Base-by-base conservation (phyloP, 257 asterid genomes). In the Salvia miltiorrhiza region DNA sequence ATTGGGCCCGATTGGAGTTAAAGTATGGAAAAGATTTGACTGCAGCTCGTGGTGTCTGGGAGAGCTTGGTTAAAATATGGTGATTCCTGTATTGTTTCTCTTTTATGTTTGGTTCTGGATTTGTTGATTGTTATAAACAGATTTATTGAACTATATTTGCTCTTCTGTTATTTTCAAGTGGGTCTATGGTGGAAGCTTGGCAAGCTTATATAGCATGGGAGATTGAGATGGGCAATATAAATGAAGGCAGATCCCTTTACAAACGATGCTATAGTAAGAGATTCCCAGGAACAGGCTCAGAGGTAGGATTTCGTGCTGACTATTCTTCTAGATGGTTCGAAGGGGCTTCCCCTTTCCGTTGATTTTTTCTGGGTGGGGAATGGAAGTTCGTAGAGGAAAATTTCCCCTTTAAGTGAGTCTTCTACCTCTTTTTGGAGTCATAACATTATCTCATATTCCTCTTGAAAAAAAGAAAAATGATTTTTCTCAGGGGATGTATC, bases 11-110 rank as follows among this genome's bases (percentile, higher is more conserved):
- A 67, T 81, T 94, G 70, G 97, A 91, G 88, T 78, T 70, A 7
- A 80, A 76, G 53, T 71, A 87, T 78, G 97, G 95, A 55, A 91
- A 87, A 68, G 93, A 89, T 84, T 54, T 79, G 77, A 77, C 57
- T 79, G 96, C 97, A 66, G 97, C 97, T 57, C 97, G 93, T 82
- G 85, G 95, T 76, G 97, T 91, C 69, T 94, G 99, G 97, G 97
- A 94, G 80, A 84, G 85, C 88, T 80, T 94, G 77, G 91, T 94
- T 63, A 91, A 94, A 67, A 76, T 73, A 63, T 79, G 99, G 99
- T 94, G 32, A 54, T 59, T 55, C 28, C 48, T 4, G 45, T 37
- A 67, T 40, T 44, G 59, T 43, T 43, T 7, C 60, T 26, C 56
- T 37, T 24, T 55, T 67, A 28, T 44, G 40, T n/a, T 66, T 57